These are phyloP conservation scores for Gymnopilus dilepis DNA, from an alignment of 768 basidiomycete species.

Conservation along the genomic window DNA sequence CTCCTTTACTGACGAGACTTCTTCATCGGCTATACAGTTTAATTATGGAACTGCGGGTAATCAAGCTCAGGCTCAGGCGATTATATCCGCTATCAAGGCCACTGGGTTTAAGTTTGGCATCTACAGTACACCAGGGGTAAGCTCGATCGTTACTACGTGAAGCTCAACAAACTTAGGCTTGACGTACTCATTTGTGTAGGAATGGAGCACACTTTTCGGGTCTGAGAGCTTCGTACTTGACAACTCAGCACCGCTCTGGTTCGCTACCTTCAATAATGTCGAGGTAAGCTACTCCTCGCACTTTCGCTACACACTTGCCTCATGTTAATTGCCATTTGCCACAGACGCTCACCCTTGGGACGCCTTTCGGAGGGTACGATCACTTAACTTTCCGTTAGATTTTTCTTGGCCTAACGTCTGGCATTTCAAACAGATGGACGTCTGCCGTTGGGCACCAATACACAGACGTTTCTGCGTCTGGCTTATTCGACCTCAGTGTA, in stretches of 20 bases:
- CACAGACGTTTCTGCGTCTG: slow-evolving; percentile 33
- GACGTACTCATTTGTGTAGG: neutral
- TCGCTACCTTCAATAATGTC: slow-evolving; percentile 28
- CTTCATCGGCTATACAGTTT: slow-evolving; percentile 15
- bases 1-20: neutral
- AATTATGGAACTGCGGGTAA: slow-evolving; percentile 25
- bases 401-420: neutral
- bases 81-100: slow-evolving; percentile 25
- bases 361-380: slow-evolving; percentile 25
- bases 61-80: slow-evolving; percentile 19
- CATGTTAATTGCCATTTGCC: no score
- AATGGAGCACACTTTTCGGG: slow-evolving; percentile 29
- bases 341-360: slow-evolving; percentile 24
- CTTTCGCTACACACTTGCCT: no score
- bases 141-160: neutral
- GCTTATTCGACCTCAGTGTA: slow-evolving; percentile 30
- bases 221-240: slow-evolving; percentile 26
- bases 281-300: no score
- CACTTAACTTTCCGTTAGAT: neutral
- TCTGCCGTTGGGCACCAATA: slow-evolving; percentile 33
- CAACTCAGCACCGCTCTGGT: slow-evolving; percentile 25
- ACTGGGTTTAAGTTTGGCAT: slow-evolving; percentile 25
- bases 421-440: slow-evolving; percentile 22
- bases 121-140: slow-evolving; percentile 26
- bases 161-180: neutral